A percentile compares a stretch with the other conserved stretches of the same genome.
These are phyloP conservation scores for Populus alba DNA, from an alignment of 345 rosid genomes.

Conservation along the genomic window DNA sequence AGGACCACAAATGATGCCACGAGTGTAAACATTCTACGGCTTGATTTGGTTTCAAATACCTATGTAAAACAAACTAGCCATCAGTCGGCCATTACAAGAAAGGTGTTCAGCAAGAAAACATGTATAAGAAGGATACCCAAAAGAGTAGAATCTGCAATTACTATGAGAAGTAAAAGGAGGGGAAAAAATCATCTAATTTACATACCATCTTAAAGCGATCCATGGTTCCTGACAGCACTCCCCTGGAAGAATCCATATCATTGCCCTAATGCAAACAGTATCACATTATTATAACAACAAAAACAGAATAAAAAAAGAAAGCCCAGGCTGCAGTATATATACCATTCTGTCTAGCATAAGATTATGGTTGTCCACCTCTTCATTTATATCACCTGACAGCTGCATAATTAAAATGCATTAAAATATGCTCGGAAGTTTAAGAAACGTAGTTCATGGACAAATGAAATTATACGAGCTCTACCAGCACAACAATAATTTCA, in stretches of 20 bases:
- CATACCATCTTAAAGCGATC: constrained; percentile 86
- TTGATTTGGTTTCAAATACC: constrained; percentile 94
- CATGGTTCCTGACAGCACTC: constrained; percentile 91
- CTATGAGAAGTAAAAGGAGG: neutral
- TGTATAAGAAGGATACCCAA: neutral
- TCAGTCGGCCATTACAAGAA: neutral
- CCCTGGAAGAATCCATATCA: constrained; percentile 94
- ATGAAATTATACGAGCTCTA: neutral
- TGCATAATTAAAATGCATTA: constrained; percentile 26
- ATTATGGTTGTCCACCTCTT: constrained; percentile 85
- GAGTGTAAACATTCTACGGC: constrained; percentile 79
- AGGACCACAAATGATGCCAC: constrained; percentile 83
- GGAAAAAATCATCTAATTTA: neutral
- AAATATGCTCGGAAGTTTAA: neutral
- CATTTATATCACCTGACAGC: constrained; percentile 88
- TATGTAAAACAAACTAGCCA: constrained; percentile 20
- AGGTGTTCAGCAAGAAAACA: neutral
- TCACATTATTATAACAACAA: constrained; percentile 20
- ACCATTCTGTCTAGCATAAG: constrained; percentile 88
- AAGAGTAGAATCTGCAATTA: constrained; percentile 3
- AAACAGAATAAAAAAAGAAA: neutral
- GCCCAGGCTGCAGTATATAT: constrained; percentile 12
- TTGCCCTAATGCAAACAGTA: constrained; percentile 57
- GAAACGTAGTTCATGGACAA: neutral
- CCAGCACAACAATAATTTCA: neutral